A percentile compares a stretch with the other conserved stretches of the same genome.
Evolutionary conservation across 441 rosid genomes (phyloP).

Genomic region (Populus hybrid): DNA sequence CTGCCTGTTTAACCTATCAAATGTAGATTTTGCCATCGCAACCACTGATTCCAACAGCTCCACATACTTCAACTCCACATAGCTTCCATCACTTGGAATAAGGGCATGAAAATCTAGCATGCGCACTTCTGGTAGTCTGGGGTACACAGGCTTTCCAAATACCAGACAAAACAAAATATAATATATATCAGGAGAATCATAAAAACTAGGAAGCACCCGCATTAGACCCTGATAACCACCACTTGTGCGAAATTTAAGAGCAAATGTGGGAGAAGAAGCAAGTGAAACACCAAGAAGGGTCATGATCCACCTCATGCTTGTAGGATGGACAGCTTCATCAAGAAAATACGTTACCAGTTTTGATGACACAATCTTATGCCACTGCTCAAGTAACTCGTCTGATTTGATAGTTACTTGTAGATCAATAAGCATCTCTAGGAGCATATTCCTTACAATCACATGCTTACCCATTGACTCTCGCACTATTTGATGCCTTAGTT

Average conservation of each 20-base stretch:
- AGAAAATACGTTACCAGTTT: slow-evolving; percentile 95
- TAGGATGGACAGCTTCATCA: slow-evolving; percentile 99
- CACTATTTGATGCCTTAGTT: slow-evolving; percentile 61
- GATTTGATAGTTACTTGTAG: slow-evolving; percentile 96
- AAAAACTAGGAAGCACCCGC: slow-evolving; percentile 92
- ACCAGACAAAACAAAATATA: slow-evolving; percentile 95
- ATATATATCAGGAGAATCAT: slow-evolving; percentile 99
- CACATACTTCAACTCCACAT: slow-evolving; percentile 81
- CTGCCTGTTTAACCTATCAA: slow-evolving; percentile 88
- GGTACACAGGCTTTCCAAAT: slow-evolving; percentile 97
- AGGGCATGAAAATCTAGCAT: slow-evolving; percentile 99
- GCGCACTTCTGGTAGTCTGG: slow-evolving; percentile 98
- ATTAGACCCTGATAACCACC: slow-evolving; percentile 96
- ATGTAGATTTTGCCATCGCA: slow-evolving; percentile 95
- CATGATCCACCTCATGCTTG: slow-evolving; percentile 99
- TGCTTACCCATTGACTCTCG: slow-evolving; percentile 98
- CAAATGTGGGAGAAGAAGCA: slow-evolving; percentile 92
- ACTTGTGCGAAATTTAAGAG: slow-evolving; percentile 92
- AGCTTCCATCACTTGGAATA: slow-evolving; percentile 86
- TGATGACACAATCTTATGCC: slow-evolving; percentile 99
- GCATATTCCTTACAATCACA: slow-evolving; percentile 98
- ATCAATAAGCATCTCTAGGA: slow-evolving; percentile 99
- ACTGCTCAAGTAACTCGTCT: slow-evolving; percentile 97
- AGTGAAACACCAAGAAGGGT: slow-evolving; percentile 98
- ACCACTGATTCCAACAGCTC: slow-evolving; percentile 93